Percentiles rank a stretch among this genome's conserved stretches.
phyloP scores from a whole-genome alignment of 2,329 filamentous ascomycete species.

The Colletotrichum salicis region DNA sequence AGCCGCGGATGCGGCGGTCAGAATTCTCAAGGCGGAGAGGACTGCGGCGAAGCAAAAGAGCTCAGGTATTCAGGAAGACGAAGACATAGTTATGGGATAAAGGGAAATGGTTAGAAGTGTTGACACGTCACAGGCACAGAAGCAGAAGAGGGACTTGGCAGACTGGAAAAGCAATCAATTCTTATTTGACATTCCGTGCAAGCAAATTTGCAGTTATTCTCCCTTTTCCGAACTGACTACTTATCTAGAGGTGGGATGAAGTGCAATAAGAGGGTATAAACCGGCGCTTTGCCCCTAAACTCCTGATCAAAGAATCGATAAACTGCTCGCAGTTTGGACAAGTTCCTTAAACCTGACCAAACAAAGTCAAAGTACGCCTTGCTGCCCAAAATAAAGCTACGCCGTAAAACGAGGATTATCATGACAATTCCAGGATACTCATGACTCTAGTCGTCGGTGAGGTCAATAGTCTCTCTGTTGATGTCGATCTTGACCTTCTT shows the following conservation, averaged over 20 bases:
- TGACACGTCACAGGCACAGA: background rate
- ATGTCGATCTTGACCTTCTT: constrained; percentile 33
- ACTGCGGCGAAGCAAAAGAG: background rate
- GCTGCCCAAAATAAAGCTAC: background rate
- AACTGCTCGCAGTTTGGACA: background rate
- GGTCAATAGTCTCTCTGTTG: constrained; percentile 32
- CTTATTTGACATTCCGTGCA: background rate
- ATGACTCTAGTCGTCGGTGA: constrained; percentile 33
- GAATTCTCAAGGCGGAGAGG: constrained; percentile 42
- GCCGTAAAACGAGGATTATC: background rate
- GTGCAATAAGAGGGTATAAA: constrained; percentile 21
- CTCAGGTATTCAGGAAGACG: background rate
- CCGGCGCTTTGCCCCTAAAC: constrained; percentile 7
- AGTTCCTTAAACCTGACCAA: no score
- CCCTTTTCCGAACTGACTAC: background rate
- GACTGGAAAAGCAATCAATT: background rate
- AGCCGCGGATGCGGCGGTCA: constrained; percentile 65
- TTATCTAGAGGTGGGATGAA: background rate
- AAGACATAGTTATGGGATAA: background rate
- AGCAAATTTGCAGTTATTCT: background rate
- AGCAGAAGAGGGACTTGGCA: background rate
- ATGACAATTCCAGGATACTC: no score
- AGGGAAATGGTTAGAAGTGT: background rate
- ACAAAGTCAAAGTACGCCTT: background rate
- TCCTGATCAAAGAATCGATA: background rate